Evolutionary conservation across 208 protist species (phyloP).

Genomic region (Phytomonas sp.): DNA sequence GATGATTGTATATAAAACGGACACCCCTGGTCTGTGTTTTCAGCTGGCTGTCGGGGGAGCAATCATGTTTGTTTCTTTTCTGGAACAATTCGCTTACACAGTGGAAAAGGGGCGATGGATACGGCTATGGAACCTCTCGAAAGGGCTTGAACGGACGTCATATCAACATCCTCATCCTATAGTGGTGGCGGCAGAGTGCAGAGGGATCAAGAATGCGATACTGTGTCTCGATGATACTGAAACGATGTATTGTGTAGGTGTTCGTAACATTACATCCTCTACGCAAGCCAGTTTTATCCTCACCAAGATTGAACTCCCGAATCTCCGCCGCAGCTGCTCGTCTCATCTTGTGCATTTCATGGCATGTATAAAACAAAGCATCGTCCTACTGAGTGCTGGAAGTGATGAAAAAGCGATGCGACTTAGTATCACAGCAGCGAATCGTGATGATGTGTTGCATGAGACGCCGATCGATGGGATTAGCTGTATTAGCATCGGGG

Average conservation of each 20-base stretch:
- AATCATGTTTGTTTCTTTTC: conserved; percentile 33
- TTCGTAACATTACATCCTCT: conserved; percentile 43
- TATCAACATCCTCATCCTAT: conserved; percentile 44
- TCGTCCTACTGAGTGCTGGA: not conserved
- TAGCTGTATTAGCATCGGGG: not conserved
- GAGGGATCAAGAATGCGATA: conserved; percentile 3
- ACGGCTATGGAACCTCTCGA: conserved; percentile 54
- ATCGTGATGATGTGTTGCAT: not conserved
- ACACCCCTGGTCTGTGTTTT: conserved; percentile 22
- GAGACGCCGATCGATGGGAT: not conserved
- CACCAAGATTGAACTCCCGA: conserved; percentile 2
- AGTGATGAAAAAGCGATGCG: not conserved
- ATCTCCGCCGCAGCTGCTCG: conserved; percentile 15
- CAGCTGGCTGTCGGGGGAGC: conserved; percentile 35
- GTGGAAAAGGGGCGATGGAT: conserved; percentile 32
- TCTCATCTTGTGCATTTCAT: not conserved
- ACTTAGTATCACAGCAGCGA: not conserved
- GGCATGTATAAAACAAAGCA: not conserved
- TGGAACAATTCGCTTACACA: conserved; percentile 55
- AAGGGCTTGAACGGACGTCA: conserved; percentile 44
- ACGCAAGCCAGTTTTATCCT: conserved; percentile 33
- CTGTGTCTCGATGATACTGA: conserved; percentile 36
- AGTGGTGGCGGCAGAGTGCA: conserved; percentile 15
- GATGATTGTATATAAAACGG: conserved; percentile 27
- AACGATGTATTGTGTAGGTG: conserved; percentile 28